Evolutionary conservation across 768 basidiomycete species (phyloP), one percentile per base, ranked within the genome.

Genomic region (Nevesoporus exiguus): DNA sequence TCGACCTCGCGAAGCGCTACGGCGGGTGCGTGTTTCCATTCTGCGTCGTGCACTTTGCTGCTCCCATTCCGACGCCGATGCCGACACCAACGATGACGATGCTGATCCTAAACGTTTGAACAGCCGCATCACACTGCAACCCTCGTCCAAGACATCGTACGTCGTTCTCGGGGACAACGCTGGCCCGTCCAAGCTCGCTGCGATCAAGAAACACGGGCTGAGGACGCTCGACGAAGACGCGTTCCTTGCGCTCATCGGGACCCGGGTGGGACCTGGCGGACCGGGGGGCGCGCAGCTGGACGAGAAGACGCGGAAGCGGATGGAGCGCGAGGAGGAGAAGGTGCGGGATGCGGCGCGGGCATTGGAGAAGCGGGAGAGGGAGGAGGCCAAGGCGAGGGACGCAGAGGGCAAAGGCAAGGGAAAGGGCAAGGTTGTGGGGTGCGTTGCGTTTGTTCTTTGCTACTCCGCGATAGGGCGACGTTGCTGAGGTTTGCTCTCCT

Each of bases 121-220:
- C 3, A 97, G 96, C 3, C 89, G 90, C 27, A 92, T 97, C 5
- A 89, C 90, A 0, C 76, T 80, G 3, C 88, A 91, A 27, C 96
- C 95, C 0, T 98, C 97, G 0, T 84, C 86, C 37, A 93, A 87
- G 62, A 99, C 96, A 0, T 83, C 85, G 34, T 98, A 81, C 62
- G 94, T 98, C 47, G 81, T 99, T 15, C 73, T 98, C 0, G 97
- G 97, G 0, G 80, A 84, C 30, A 84, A 89, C 47, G 94, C 96
- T 0, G 97, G 97, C 0, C 88, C 88, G 0, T 81, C 83, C 48
- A 99, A 99, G 66, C 74, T 98, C n/a, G 80, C 80, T 3, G 84
- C 86, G 13, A 93, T 99, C 69, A 80, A 89, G 73, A 90, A 91
- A 68, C 84, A 93, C 59, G 78, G 76, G 2, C 73, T 97, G 21